Base-by-base conservation (phyloP, 163 green algal genomes). In the Coccomyxa subellipsoidea region DNA sequence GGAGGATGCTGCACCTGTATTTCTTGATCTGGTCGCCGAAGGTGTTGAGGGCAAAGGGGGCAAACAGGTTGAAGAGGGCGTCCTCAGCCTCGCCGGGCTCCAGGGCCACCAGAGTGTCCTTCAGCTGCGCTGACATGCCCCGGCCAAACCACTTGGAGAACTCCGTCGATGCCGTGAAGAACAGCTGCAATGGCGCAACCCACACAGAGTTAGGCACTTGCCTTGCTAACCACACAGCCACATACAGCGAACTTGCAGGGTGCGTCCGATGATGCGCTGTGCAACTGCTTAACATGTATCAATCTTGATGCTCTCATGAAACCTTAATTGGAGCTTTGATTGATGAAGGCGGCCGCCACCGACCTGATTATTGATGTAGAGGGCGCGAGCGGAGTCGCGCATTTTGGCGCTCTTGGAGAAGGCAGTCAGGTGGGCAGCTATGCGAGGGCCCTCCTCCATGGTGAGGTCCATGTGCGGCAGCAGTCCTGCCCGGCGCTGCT, bases 361-460 rank as follows among this genome's bases (percentile, higher is more conserved):
- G 7, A 89, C 87, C 87, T 88, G 77, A 29, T 80, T 59, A 66
- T 90, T 92, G 12, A 92, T 83, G 70, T 90, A 92, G 25, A 92
- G 69, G 34, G 84, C 86, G 23, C 90, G 80, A 1, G 88, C 85
- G 73, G 85, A 78, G 66, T 90, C 83, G 69, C 85, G 81, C 23
- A 87, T 71, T 0, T 37, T 59, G 0, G 70, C 80, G 31, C 78
- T 86, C 2, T 69, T 69, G 9, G 71, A 32, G 38, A 88, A 88
- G 54, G 38, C 54, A 7, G 15, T 27, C 1, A 78, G 72, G 27
- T 53, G 36, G 23, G 35, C 36, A 18, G 27, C 31, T 53, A 78
- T 47, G 15, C 32, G 31, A 12, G 69, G 31, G 4, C 31, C 69
- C 32, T 76, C 69, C 31, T 37, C 31, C 6, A 23, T 76, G 3